Base-by-base conservation (phyloP, 805 yeast genomes). In the Candida wancherniae region DNA sequence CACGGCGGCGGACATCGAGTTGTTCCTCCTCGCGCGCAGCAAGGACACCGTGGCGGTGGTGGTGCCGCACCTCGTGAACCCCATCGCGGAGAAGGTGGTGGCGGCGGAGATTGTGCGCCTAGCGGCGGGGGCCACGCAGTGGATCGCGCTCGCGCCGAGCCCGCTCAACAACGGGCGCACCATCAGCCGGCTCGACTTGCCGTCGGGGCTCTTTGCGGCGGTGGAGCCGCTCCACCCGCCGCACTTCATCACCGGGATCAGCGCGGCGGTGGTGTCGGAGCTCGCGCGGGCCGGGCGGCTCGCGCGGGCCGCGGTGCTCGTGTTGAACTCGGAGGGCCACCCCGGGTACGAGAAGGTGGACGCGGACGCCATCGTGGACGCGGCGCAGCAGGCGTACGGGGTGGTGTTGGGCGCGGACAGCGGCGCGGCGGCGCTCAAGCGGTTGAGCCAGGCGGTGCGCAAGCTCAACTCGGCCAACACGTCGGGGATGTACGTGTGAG, bases 271-370 rank as follows among this genome's bases (percentile, higher is more conserved):
- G 4, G 48, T 53, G 12, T 63, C 66, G 3, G 57, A 42, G 31
- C 26, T 50, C 26, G 24, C 32, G 6, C 22, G 29, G 9, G 9
- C 15, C 13, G 23, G 13, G 4, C 22, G 29, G 6, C 31, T 28
- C 5, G 24, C 29, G 5, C 26, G 27, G 5, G 27, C 36, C 7
- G 39, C 39, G 6, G 43, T 39, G 8, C 45, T 68, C 26, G 57
- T 57, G 3, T 54, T 73, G 26, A 75, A 76, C 38, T 68, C 81
- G 24, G 84, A 77, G 52, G 84, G 84, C 4, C 77, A 73, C 13
- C 60, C 69, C 2, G 81, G 80, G 2, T 75, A 61, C 49, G 83
- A 77, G 40, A 76, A 71, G 42, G 51, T 75, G 7, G 68, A 66
- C 37, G 50, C 51, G 6, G 73, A 69, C 39, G 48, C 69, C 6